Conservation (phyloP, 2,329 filamentous ascomycete species). For the Pseudopyricularia cyperi region DNA sequence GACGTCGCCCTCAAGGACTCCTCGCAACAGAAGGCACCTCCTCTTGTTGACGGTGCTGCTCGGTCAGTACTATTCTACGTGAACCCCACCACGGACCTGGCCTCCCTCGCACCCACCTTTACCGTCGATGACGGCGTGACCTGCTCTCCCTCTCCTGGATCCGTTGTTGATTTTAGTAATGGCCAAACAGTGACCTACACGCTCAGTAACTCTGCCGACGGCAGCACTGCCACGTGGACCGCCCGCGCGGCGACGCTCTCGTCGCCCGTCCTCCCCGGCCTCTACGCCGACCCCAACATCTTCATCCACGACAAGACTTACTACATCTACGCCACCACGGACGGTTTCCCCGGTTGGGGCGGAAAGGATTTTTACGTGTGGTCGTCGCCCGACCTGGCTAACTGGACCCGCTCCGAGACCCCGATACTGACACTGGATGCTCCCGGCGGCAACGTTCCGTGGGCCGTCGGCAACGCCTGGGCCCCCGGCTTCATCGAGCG, state of each 20-base stretch:
- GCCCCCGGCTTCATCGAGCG: conserved; percentile 49
- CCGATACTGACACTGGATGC: conserved; percentile 32
- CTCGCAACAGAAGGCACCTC: conserved; percentile 7
- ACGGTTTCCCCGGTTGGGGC: conserved; percentile 29
- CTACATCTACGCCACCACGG: conserved; percentile 33
- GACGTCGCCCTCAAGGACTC: conserved; percentile 4
- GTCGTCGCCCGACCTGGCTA: conserved; percentile 28
- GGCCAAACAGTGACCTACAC: conserved; percentile 7
- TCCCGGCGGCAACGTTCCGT: conserved; percentile 40
- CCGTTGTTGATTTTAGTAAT: conserved; percentile 7
- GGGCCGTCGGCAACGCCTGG: conserved; percentile 55
- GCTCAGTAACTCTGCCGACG: conserved; percentile 1
- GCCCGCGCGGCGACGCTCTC: conserved; percentile 9
- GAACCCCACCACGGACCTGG: conserved; percentile 9
- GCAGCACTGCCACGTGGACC: conserved; percentile 5
- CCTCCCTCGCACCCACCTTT: conserved; percentile 9
- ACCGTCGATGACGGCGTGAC: conserved; percentile 7
- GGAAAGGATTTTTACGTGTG: conserved; percentile 33
- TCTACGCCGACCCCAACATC: conserved; percentile 33
- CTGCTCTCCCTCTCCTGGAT: conserved; percentile 8
- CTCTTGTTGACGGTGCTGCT: conserved; percentile 7
- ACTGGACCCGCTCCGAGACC: conserved; percentile 24
- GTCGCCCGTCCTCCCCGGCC: conserved; percentile 23
- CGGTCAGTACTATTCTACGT: conserved; percentile 8
- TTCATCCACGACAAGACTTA: conserved; percentile 27